Evolutionary conservation across 2,329 filamentous ascomycete species (phyloP).

Genomic region (Curvularia hawaiiensis): DNA sequence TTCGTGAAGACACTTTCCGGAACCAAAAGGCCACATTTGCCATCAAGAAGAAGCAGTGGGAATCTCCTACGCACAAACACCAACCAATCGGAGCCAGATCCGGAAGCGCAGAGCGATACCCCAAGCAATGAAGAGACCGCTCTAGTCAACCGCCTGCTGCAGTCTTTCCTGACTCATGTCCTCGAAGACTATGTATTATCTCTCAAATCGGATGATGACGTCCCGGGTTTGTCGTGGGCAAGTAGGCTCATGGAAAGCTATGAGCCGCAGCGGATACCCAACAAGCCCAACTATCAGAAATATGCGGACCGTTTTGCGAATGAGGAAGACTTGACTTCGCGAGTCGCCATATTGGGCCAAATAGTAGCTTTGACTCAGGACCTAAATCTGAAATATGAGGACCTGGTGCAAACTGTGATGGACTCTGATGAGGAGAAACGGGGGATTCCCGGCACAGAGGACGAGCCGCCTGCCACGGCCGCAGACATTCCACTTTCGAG

Average conservation of each 20-base stretch:
- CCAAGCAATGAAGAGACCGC: slow-evolving; percentile 60
- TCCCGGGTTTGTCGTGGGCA: slow-evolving; percentile 57
- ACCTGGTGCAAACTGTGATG: slow-evolving; percentile 54
- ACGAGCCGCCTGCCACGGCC: slow-evolving; percentile 58
- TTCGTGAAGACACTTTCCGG: slow-evolving; percentile 72
- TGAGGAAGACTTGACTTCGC: slow-evolving; percentile 64
- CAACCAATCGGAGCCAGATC: slow-evolving; percentile 54
- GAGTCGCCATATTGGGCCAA: slow-evolving; percentile 72
- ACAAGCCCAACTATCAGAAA: slow-evolving; percentile 64
- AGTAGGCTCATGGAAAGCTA: slow-evolving; percentile 70
- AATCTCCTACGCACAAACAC: slow-evolving; percentile 48
- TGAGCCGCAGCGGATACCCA: slow-evolving; percentile 62
- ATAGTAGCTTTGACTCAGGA: slow-evolving; percentile 70
- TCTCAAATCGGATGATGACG: slow-evolving; percentile 50
- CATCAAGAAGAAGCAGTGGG: slow-evolving; percentile 62
- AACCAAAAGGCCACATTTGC: slow-evolving; percentile 68
- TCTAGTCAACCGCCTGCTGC: slow-evolving; percentile 68
- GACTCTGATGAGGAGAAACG: slow-evolving; percentile 48
- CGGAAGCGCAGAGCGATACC: slow-evolving; percentile 57
- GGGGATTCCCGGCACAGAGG: slow-evolving; percentile 55
- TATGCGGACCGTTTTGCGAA: slow-evolving; percentile 68
- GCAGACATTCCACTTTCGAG: slow-evolving; percentile 62
- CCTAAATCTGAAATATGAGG: slow-evolving; percentile 55
- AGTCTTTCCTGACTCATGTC: slow-evolving; percentile 78
- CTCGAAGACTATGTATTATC: slow-evolving; percentile 74